Evolutionary conservation across 1,284 basidiomycete species (phyloP), one percentile per base, ranked within the genome.

Genomic region (Ustilago tritici): DNA sequence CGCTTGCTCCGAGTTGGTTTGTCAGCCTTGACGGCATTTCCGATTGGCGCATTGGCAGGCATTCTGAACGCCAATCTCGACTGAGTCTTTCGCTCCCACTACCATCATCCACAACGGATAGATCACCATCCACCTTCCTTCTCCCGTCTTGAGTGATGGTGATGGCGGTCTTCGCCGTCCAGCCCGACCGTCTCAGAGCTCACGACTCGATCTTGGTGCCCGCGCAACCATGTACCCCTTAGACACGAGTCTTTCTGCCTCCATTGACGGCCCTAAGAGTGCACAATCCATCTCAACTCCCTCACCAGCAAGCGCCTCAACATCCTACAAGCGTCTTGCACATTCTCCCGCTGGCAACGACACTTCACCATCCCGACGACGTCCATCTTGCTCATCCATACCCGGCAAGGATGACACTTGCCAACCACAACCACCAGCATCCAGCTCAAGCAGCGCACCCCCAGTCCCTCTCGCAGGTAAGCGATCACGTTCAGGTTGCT

Each of bases 401-500:
- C 55, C 57, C 17, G 43, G 11, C 43, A 61, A 40, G 36, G 28
- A 35, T 9, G 28, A 34, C 12, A 8, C 28, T 8, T 15, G 9
- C 9, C 15, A 9, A 8, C 41, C n/a, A 41, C 23, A 50, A 31
- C 40, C 49, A 4, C 9, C 47, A 41, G 23, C 54, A 10, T 53
- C 63, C 9, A 58, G 40, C 47, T 31, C 58, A 3, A 28, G 19
- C 36, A 41, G 12, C 10, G 47, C 52, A 14, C 36, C 52, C 35
- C 36, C 64, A 5, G 50, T 46, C 2, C 65, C 70, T 2, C 50
- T 73, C 2, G 57, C 65, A 4, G 71, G 62, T 34, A 74, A 75
- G 19, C 38, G 72, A 19, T 75, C 72, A 7, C 65, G 67, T 23
- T 75, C 72, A 9, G 72, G 72, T 40, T 75, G 72, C 58, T 49